Conservation (phyloP, 1,284 basidiomycete genomes). For the Ceratobasidium sp. region DNA sequence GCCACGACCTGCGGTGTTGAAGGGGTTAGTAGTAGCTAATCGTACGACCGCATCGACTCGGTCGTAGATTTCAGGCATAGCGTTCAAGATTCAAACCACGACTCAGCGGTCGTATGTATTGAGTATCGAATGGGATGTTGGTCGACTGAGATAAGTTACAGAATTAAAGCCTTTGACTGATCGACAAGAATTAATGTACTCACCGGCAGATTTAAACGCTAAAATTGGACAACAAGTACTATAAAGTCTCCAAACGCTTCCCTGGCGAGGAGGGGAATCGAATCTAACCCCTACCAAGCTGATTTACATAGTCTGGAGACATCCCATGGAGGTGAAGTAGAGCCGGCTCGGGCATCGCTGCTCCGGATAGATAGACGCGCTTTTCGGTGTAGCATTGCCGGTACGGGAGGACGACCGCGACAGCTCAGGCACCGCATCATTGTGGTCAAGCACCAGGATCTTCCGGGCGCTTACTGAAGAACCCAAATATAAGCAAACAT, state of each 20-base stretch:
- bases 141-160: background rate
- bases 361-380: constrained; percentile 1
- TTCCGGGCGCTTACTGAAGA: background rate
- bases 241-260: background rate
- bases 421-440: background rate
- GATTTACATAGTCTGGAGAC: background rate
- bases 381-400: background rate
- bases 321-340: background rate
- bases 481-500: background rate
- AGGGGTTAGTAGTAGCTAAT: background rate
- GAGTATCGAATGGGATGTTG: no score
- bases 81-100: background rate
- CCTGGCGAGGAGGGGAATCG: background rate
- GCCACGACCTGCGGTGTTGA: background rate
- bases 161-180: background rate
- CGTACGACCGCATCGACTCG: background rate
- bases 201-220: background rate
- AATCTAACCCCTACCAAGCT: background rate
- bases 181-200: background rate
- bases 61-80: background rate
- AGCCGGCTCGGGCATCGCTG: background rate
- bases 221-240: background rate
- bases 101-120: no score
- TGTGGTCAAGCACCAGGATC: background rate
- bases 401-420: background rate